Conservation (phyloP, 345 rosid genomes). For the Excoecaria agallocha region DNA sequence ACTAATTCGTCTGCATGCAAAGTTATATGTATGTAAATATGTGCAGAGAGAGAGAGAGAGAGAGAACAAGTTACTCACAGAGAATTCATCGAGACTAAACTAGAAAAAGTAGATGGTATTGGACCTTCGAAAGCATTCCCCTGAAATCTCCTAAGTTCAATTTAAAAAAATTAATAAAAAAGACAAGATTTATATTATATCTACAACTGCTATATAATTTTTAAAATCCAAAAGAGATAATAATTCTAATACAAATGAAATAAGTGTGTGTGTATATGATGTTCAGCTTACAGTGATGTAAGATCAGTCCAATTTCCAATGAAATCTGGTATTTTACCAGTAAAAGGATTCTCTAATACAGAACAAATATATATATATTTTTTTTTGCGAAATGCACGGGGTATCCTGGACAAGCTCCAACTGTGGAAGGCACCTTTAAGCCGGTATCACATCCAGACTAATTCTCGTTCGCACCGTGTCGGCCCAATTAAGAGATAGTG, state of each 20-base stretch:
- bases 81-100: slow-evolving; percentile 22
- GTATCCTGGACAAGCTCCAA: too few species aligned
- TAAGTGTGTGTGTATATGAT: too few species aligned
- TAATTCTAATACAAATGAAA: background rate
- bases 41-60: background rate
- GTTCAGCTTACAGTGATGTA: slow-evolving; percentile 14
- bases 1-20: slow-evolving; percentile 27
- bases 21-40: background rate
- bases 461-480: too few species aligned
- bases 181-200: too few species aligned
- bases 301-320: slow-evolving; percentile 40
- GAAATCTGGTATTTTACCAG: slow-evolving; percentile 38
- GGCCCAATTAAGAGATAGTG: too few species aligned
- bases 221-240: background rate
- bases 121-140: slow-evolving; percentile 46
- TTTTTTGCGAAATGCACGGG: too few species aligned
- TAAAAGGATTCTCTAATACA: slow-evolving; percentile 33
- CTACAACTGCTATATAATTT: too few species aligned
- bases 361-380: too few species aligned
- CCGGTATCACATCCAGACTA: too few species aligned
- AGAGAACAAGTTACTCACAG: slow-evolving; percentile 33
- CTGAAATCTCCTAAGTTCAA: slow-evolving; percentile 26
- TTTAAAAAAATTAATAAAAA: background rate
- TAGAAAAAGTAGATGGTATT: slow-evolving; percentile 39
- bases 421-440: too few species aligned